A percentile compares a stretch with the other conserved stretches of the same genome.
Evolutionary conservation across 1,284 basidiomycete genomes (phyloP).

Genomic region (Malassezia arunalokei): DNA sequence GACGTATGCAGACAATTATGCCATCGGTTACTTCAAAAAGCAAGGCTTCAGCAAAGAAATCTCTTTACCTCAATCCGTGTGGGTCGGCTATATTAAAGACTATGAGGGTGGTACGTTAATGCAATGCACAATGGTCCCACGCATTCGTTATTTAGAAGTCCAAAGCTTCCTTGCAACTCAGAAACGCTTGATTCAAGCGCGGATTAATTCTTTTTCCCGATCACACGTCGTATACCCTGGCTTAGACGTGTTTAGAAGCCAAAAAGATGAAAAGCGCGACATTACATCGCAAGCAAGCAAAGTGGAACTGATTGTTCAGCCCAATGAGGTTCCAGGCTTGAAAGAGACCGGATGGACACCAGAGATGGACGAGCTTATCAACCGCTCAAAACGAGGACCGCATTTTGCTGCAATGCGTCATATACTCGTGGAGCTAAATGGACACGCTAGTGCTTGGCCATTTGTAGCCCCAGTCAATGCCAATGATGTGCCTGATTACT

Average conservation of each 20-base stretch:
- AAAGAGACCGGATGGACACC: conserved; percentile 83
- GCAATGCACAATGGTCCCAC: conserved; percentile 85
- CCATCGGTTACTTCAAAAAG: conserved; percentile 97
- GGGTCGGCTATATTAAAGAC: conserved; percentile 99
- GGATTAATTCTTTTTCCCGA: conserved; percentile 75
- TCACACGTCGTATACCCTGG: conserved; percentile 79
- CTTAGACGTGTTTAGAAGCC: conserved; percentile 62
- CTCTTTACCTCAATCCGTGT: conserved; percentile 70
- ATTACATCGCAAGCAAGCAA: background rate
- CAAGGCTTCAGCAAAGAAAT: conserved; percentile 93
- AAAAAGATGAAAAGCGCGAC: conserved; percentile 31
- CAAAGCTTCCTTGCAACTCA: conserved; percentile 66
- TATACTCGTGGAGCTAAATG: conserved; percentile 68
- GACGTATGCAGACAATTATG: conserved; percentile 98
- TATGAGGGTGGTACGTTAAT: conserved; percentile 99
- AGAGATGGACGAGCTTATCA: conserved; percentile 64
- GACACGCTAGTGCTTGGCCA: conserved; percentile 74
- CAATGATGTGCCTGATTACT: conserved; percentile 79
- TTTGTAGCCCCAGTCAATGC: conserved; percentile 69
- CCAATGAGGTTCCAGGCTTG: conserved; percentile 31
- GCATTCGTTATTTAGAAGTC: conserved; percentile 79
- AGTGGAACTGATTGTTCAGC: conserved; percentile 26
- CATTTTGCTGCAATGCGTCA: conserved; percentile 63
- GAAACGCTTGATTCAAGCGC: conserved; percentile 60
- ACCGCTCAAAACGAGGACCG: conserved; percentile 53